Evolutionary conservation across 805 yeast genomes (phyloP).

Genomic region (Candida methanosorbosa): DNA sequence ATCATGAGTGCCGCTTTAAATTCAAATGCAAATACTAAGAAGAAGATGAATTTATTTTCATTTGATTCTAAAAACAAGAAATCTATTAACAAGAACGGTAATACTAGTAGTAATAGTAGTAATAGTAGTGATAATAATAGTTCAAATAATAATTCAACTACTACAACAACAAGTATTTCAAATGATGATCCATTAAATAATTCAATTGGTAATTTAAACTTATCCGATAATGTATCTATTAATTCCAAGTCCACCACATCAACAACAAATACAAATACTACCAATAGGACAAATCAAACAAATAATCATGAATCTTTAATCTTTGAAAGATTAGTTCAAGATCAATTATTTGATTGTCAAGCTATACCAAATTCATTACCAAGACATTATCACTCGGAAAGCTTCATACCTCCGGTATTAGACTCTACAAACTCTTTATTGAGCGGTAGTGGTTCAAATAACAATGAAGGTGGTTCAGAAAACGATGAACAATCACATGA

Average conservation of each 20-base stretch:
- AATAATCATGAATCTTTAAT: conserved; percentile 39
- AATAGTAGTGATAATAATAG: too few relatives aligned
- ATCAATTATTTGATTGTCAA: conserved; percentile 30
- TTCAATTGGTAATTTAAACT: too few relatives aligned
- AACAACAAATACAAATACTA: conserved; percentile 1
- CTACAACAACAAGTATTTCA: not conserved
- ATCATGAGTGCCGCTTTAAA: too few relatives aligned
- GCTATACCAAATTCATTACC: conserved; percentile 22
- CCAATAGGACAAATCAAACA: conserved; percentile 3
- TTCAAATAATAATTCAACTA: conserved; percentile 4
- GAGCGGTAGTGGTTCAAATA: not conserved
- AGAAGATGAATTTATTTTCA: too few relatives aligned
- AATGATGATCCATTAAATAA: not conserved
- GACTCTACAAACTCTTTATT: conserved; percentile 31
- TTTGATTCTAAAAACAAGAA: too few relatives aligned
- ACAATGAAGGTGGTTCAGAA: not conserved
- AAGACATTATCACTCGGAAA: conserved; percentile 35
- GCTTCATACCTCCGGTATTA: conserved; percentile 47
- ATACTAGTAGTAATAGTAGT: too few relatives aligned
- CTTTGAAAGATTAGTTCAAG: conserved; percentile 63
- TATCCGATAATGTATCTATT: too few relatives aligned
- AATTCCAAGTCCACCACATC: not conserved
- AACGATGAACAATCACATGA: conserved; percentile 12
- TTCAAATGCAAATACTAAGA: too few relatives aligned
- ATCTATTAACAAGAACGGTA: too few relatives aligned